Base-by-base conservation (phyloP, 2,329 filamentous ascomycete genomes). In the Fusarium praegraminearum region DNA sequence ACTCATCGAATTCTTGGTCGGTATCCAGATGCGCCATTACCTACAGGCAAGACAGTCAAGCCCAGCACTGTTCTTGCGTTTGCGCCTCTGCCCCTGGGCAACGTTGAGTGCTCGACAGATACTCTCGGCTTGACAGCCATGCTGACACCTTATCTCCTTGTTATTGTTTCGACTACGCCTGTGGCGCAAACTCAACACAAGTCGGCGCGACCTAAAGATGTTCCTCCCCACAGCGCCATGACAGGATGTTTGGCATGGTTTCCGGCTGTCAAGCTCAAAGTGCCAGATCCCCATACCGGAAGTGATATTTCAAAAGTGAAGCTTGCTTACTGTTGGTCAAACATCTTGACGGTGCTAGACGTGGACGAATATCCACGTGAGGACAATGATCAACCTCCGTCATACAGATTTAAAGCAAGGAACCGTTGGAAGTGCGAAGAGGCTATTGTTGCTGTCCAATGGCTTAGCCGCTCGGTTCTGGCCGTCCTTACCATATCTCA, bases 161-260 rank as follows among this genome's bases (percentile, higher is more conserved):
- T 99, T 38, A 94, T 99, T 73, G 96, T 99, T 15, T 99, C 97
- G 0, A 99, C 96, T 0, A 99, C 95, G 0, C 96, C 96, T 0
- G 87, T 98, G 36, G 96, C 97, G 6, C 94, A 98, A 78, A 99
- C 96, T 1, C 96, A 99, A 77, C 93, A 98, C 79, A 99, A 99
- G 80, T 90, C 93, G 22, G 89, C 93, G 3, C 87, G 96, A 28
- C 95, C 96, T 6, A 98, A 97, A 77, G 95, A 98, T 70, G 89
- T 98, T 12, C 90, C 90, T 30, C 92, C 93, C 2, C 95, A 99
- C 77, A 93, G 94, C 76, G 90, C 95, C 20, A 90, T 99, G 86
- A 98, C 93, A 51, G 97, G 95, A 4, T 97, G 95, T 73, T 81
- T 99, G 51, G 94, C 96, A 35, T 99, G 96, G 96, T 99, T 99